phyloP scores from a whole-genome alignment of 139 green algal species.

The Micractinium sp. region DNA sequence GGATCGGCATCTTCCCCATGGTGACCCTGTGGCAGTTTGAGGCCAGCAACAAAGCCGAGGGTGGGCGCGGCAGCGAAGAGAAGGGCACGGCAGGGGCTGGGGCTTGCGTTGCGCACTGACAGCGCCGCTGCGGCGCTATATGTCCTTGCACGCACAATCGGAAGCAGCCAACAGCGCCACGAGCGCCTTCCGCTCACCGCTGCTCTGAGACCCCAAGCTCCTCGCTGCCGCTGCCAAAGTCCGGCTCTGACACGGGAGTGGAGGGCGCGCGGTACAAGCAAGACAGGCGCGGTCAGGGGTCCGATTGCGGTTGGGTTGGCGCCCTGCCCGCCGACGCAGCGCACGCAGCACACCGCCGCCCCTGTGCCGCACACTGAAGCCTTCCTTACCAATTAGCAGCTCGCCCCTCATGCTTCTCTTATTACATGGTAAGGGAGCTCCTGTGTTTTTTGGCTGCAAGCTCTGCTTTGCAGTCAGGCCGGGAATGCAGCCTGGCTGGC shows the following conservation, averaged over 20 bases:
- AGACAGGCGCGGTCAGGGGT: too few species aligned
- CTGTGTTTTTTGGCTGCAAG: too few species aligned
- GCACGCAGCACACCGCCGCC: too few species aligned
- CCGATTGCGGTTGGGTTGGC: not conserved
- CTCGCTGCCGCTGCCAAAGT: not conserved
- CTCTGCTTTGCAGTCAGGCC: too few species aligned
- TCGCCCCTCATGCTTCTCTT: too few species aligned
- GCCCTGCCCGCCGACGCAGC: too few species aligned
- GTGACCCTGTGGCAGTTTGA: not conserved
- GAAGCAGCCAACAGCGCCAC: not conserved
- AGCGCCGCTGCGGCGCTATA: not conserved
- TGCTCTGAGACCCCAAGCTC: not conserved
- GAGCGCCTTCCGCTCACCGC: not conserved
- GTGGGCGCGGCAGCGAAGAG: not conserved
- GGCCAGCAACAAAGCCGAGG: too few species aligned
- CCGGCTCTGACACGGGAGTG: not conserved
- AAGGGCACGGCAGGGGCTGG: not conserved
- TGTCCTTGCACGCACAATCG: not conserved
- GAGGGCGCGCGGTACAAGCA: too few species aligned
- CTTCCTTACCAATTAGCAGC: too few species aligned
- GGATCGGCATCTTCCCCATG: conserved; percentile 66
- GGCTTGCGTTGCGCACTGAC: not conserved
- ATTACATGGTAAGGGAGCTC: too few species aligned
- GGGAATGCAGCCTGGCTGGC: too few species aligned
- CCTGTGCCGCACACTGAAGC: too few species aligned